Evolutionary conservation across 495 filamentous ascomycete species (phyloP), one percentile per base, ranked within the genome.

Genomic region (Penicillium cataractarum): DNA sequence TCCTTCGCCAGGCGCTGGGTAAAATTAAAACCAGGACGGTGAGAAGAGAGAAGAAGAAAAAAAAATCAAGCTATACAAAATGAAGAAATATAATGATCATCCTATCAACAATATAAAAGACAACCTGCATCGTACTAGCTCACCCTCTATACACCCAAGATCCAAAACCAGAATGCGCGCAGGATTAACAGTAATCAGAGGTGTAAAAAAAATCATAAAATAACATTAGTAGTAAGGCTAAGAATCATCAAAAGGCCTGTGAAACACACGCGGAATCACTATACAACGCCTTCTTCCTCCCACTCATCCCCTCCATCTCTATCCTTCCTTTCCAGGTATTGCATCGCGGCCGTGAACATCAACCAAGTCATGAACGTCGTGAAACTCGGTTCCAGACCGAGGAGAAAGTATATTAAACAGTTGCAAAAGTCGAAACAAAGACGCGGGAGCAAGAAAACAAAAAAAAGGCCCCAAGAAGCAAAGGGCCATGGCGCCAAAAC

Each of bases 381-480:
- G 40, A 71, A 4, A 56, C 61, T 71, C 61, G 53, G 66, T 65
- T 42, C 61, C 69, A 60, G 62, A 62, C 69, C 61, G 59, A 65
- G 66, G 6, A 55, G 32, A 60, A 58, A 24, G 29, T 46, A n/a
- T 13, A 35, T 24, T 27, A 32, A 35, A 35, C 15, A 54, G 46
- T 1, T n/a, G 46, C 22, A 50, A n/a, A 54, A 35, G 21, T 35
- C 3, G 4, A 35, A 22, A 42, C 3, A 17, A 39, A 21, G 26
- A 21, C 32, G 8, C 0, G 13, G 12, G 9, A 37, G n/a, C n/a
- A 54, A 33, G 6, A 8, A 54, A 5, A 0, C 17, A 37, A 12
- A 22, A 0, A 54, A 32, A 1, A 22, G 6, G 9, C 1, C 42
- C 42, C 19, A 15, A 10, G 54, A 33, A 58, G n/a, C 17, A 24